phyloP scores from a whole-genome alignment of 1,284 basidiomycete genomes.

The Binderoboletus segoi region DNA sequence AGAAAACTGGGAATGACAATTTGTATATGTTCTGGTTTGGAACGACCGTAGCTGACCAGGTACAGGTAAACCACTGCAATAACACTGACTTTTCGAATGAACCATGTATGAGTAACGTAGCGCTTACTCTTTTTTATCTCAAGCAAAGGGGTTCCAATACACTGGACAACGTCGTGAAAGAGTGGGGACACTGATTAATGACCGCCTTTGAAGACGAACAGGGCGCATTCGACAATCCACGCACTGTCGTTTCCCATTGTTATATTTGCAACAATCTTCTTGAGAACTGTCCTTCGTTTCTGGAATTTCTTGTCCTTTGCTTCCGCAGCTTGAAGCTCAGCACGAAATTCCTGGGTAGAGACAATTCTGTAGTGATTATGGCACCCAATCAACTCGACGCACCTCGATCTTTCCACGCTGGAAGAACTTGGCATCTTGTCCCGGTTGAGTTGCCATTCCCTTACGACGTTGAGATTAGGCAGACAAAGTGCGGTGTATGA shows the following conservation, averaged over 20 bases:
- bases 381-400: constrained; percentile 21
- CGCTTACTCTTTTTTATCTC: constrained; percentile 98
- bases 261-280: constrained; percentile 95
- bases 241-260: constrained; percentile 95
- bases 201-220: constrained; percentile 17
- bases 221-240: constrained; percentile 38
- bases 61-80: constrained; percentile 87
- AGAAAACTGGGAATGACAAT: constrained; percentile 88
- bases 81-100: constrained; percentile 2
- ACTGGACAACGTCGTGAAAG: constrained; percentile 89
- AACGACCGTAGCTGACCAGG: constrained; percentile 88
- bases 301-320: constrained; percentile 92
- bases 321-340: constrained; percentile 87
- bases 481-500: constrained; percentile 1
- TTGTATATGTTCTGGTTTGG: constrained; percentile 87
- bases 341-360: constrained; percentile 69
- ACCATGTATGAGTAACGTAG: not conserved
- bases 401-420: constrained; percentile 92
- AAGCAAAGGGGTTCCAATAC: constrained; percentile 83
- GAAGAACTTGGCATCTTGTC: constrained; percentile 89
- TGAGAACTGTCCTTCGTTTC: constrained; percentile 88
- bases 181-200: constrained; percentile 81
- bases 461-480: constrained; percentile 1
- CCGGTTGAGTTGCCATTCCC: constrained; percentile 60
- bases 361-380: constrained; percentile 15